These are phyloP conservation scores for Candida coquimbonensis DNA, from an alignment of 805 yeast genomes.

Conservation along the genomic window DNA sequence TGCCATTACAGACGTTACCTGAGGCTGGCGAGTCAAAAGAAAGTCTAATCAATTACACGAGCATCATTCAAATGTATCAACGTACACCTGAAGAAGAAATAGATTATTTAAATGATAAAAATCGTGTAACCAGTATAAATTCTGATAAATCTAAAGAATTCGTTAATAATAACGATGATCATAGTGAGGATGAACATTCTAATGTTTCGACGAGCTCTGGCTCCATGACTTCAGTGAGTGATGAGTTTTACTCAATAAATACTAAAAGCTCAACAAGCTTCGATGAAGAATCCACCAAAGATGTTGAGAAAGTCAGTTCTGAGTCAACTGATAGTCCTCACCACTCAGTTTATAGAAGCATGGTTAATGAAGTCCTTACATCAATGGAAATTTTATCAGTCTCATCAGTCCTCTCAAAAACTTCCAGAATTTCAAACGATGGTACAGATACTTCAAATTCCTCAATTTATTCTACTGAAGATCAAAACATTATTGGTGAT, in stretches of 20 bases:
- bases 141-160: background rate
- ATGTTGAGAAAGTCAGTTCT: background rate
- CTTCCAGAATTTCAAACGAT: background rate
- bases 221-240: background rate
- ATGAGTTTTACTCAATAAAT: background rate
- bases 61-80: conserved; percentile 2
- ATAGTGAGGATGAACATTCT: background rate
- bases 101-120: background rate
- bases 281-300: background rate
- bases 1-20: background rate
- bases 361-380: background rate
- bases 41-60: conserved; percentile 3
- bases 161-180: background rate
- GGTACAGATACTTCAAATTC: background rate
- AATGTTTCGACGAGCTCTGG: background rate
- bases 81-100: background rate
- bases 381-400: background rate
- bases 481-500: background rate
- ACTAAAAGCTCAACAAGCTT: background rate
- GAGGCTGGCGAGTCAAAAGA: background rate
- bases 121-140: background rate
- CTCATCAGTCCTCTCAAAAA: background rate
- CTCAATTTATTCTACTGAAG: background rate
- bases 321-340: background rate
- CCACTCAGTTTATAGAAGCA: background rate